These are phyloP conservation scores for Nepenthes mirabilis DNA, from an alignment of 148 eudicot genomes.

Conservation along the genomic window DNA sequence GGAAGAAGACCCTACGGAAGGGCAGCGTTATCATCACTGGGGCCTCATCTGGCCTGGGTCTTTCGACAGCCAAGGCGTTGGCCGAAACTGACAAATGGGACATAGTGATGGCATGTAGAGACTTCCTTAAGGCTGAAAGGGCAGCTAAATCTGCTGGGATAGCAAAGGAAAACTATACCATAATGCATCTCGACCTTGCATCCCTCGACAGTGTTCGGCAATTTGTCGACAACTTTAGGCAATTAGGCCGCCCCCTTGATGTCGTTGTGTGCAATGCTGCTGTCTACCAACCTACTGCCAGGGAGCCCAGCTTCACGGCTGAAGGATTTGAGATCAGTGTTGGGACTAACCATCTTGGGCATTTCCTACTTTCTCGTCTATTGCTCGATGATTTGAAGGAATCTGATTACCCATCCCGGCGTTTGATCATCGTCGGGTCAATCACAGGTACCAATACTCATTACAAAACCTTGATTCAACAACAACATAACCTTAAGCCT, in stretches of 20 bases:
- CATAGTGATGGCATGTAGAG: conserved; percentile 80
- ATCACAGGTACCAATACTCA: conserved; percentile 50
- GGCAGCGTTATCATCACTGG: conserved; percentile 84
- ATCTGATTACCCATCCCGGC: conserved; percentile 63
- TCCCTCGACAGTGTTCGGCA: conserved; percentile 48
- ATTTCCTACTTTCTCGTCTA: conserved; percentile 60
- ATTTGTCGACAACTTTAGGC: conserved; percentile 25
- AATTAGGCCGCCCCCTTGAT: conserved; percentile 25
- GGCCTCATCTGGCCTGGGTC: conserved; percentile 88
- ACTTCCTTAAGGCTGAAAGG: conserved; percentile 77
- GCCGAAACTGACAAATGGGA: conserved; percentile 92
- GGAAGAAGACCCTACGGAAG: conserved; percentile 74
- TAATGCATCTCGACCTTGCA: conserved; percentile 87
- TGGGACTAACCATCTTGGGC: conserved; percentile 83
- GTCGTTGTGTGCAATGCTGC: conserved; percentile 60
- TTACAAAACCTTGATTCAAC: no score
- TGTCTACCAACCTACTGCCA: conserved; percentile 68
- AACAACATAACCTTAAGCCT: no score
- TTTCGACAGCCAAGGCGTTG: conserved; percentile 79
- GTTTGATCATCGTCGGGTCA: conserved; percentile 80
- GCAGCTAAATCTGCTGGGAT: conserved; percentile 82
- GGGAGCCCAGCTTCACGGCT: conserved; percentile 58
- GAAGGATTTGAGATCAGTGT: conserved; percentile 93
- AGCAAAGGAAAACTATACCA: conserved; percentile 53
- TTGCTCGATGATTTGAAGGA: conserved; percentile 57